Percentiles rank a stretch among this genome's conserved stretches.
These are phyloP conservation scores for Metarhizium rileyi DNA, from an alignment of 2,329 filamentous ascomycete species.

Conservation along the genomic window DNA sequence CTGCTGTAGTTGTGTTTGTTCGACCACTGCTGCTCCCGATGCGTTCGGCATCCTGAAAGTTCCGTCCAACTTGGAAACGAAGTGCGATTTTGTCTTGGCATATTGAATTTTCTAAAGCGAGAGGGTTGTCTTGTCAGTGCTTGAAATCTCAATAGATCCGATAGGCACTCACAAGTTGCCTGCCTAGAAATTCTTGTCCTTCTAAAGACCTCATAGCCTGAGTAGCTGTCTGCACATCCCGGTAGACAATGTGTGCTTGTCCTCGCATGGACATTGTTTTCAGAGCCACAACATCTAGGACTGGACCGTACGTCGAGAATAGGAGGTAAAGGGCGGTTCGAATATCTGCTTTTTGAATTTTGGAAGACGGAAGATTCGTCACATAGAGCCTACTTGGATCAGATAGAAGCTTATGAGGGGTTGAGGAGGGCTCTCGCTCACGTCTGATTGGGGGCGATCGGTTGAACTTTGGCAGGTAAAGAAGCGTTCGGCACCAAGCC, in stretches of 20 bases:
- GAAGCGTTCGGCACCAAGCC: slow-evolving; percentile 31
- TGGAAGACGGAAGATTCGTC: slow-evolving; percentile 74
- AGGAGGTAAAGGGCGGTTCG: slow-evolving; percentile 83
- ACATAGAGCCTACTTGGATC: slow-evolving; percentile 63
- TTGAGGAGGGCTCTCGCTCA: slow-evolving; percentile 29
- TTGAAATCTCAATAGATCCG: not conserved
- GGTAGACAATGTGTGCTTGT: slow-evolving; percentile 86
- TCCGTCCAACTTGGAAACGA: slow-evolving; percentile 83
- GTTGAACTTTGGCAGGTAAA: slow-evolving; percentile 40
- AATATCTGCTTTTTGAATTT: slow-evolving; percentile 82
- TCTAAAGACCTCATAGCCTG: slow-evolving; percentile 87
- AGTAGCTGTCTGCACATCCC: slow-evolving; percentile 82
- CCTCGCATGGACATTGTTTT: slow-evolving; percentile 91
- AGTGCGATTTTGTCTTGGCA: slow-evolving; percentile 80
- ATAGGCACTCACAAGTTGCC: slow-evolving; percentile 59
- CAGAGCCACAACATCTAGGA: slow-evolving; percentile 83
- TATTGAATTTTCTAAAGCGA: slow-evolving; percentile 91
- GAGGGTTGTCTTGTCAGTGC: not conserved
- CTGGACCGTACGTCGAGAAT: slow-evolving; percentile 86
- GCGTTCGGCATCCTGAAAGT: slow-evolving; percentile 64
- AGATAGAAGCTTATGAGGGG: slow-evolving; percentile 2
- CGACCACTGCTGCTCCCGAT: slow-evolving; percentile 42
- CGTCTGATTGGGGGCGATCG: slow-evolving; percentile 65
- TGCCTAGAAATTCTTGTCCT: slow-evolving; percentile 76
- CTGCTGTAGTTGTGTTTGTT: slow-evolving; percentile 65